A percentile compares a stretch with the other conserved stretches of the same genome.
Evolutionary conservation across 2,329 filamentous ascomycete genomes (phyloP).

Genomic region (Phaeophleospora eucalypticola): DNA sequence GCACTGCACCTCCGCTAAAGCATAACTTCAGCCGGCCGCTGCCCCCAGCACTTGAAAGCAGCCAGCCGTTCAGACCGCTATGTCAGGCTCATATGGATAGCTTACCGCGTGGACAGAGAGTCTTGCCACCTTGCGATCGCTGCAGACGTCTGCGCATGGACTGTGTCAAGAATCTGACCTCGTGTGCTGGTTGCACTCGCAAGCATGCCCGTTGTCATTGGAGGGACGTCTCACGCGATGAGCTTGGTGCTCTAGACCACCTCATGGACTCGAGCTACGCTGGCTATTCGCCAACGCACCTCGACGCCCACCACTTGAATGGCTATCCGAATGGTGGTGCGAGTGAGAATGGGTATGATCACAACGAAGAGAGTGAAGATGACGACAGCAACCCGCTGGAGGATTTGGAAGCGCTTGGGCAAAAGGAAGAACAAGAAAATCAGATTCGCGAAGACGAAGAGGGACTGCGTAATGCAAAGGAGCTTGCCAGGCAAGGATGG

Average conservation of each 20-base stretch:
- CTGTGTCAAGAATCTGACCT: slow-evolving; percentile 80
- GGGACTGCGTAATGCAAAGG: slow-evolving; percentile 28
- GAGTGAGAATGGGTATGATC: slow-evolving; percentile 16
- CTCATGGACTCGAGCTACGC: slow-evolving; percentile 25
- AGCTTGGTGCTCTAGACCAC: slow-evolving; percentile 41
- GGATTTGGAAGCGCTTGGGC: slow-evolving; percentile 32
- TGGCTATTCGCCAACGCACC: slow-evolving; percentile 5
- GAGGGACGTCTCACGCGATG: slow-evolving; percentile 74
- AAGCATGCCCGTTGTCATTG: slow-evolving; percentile 87
- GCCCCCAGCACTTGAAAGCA: slow-evolving; percentile 33
- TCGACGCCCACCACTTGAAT: slow-evolving; percentile 11
- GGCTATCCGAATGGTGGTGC: slow-evolving; percentile 21
- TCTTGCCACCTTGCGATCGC: slow-evolving; percentile 78
- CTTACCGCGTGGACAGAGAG: slow-evolving; percentile 66
- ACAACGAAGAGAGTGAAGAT: slow-evolving; percentile 29
- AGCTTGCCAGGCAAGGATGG: slow-evolving; percentile 29
- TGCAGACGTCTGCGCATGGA: slow-evolving; percentile 76
- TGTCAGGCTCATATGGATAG: slow-evolving; percentile 64
- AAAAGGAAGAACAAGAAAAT: slow-evolving; percentile 31
- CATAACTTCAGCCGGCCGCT: slow-evolving; percentile 38
- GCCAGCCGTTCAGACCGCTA: slow-evolving; percentile 34
- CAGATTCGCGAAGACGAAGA: slow-evolving; percentile 28
- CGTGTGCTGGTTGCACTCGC: slow-evolving; percentile 81
- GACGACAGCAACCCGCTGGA: slow-evolving; percentile 35
- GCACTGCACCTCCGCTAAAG: slow-evolving; percentile 22